These are phyloP conservation scores for Cutaneotrichosporon sp. DNA, from an alignment of 1,284 basidiomycete species.

Conservation along the genomic window DNA sequence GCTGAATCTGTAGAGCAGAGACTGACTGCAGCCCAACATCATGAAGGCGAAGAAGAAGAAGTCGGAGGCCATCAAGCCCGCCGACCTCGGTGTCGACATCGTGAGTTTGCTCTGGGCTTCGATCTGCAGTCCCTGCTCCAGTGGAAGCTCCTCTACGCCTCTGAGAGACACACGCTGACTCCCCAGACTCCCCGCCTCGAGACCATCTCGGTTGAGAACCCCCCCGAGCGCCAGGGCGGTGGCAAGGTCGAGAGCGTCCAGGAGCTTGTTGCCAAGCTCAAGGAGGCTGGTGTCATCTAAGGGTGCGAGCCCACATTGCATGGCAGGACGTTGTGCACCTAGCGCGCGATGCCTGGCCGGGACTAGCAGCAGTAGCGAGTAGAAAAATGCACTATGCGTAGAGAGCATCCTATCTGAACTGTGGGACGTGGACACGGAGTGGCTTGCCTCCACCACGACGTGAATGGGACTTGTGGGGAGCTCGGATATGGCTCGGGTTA, in stretches of 20 bases:
- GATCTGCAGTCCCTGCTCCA: neutral
- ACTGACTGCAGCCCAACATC: constrained; percentile 68
- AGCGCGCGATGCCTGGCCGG: constrained; percentile 7
- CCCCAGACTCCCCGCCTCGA: constrained; percentile 68
- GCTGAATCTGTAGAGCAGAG: neutral
- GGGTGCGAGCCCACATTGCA: constrained; percentile 5
- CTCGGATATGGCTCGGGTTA: constrained; percentile 1
- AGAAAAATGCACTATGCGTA: constrained; percentile 14
- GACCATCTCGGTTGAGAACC: constrained; percentile 87
- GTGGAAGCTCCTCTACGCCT: neutral
- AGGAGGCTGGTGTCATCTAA: constrained; percentile 76
- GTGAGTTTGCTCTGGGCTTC: constrained; percentile 33
- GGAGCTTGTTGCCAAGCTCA: constrained; percentile 85
- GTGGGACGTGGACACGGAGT: neutral
- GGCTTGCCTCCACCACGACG: neutral
- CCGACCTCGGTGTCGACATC: constrained; percentile 68
- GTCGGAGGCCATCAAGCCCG: constrained; percentile 77
- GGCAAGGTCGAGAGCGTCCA: constrained; percentile 87
- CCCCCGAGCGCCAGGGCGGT: constrained; percentile 87
- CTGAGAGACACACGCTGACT: neutral
- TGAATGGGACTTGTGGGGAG: neutral
- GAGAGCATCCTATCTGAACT: neutral
- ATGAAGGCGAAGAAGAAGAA: constrained; percentile 99
- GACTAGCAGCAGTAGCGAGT: constrained; percentile 8
- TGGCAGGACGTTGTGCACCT: constrained; percentile 4